A percentile compares a stretch with the other conserved stretches of the same genome.
Evolutionary conservation across 2,329 filamentous ascomycete species (phyloP).

Genomic region (Fusarium lateritium): DNA sequence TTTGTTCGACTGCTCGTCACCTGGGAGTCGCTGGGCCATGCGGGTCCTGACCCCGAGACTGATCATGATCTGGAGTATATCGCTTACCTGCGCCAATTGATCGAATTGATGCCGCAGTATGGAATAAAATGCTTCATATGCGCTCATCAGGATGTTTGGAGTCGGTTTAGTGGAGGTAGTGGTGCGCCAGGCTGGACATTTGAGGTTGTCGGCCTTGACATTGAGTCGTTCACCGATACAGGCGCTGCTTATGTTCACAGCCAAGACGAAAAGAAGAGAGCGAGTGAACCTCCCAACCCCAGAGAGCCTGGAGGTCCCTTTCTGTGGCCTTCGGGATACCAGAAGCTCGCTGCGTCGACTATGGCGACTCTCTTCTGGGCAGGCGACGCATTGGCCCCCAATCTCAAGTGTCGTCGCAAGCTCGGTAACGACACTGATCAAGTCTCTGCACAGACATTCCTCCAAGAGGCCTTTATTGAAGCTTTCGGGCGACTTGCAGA

Average conservation of each 20-base stretch:
- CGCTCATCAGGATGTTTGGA: conserved; percentile 61
- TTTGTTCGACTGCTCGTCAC: conserved; percentile 59
- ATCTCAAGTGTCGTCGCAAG: conserved; percentile 44
- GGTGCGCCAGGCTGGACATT: conserved; percentile 61
- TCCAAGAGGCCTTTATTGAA: conserved; percentile 54
- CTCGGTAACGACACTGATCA: conserved; percentile 32
- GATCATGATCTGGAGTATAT: conserved; percentile 59
- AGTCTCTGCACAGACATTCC: conserved; percentile 50
- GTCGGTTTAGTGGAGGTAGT: conserved; percentile 59
- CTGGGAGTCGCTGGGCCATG: conserved; percentile 58
- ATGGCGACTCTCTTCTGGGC: conserved; percentile 52
- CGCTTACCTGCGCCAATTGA: conserved; percentile 54
- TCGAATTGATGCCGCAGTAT: conserved; percentile 56
- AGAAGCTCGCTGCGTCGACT: conserved; percentile 56
- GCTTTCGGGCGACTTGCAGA: conserved; percentile 56
- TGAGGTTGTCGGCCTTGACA: conserved; percentile 57
- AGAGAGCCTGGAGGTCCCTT: conserved; percentile 56
- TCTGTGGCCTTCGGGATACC: conserved; percentile 57
- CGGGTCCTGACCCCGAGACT: conserved; percentile 51
- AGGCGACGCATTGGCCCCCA: conserved; percentile 50
- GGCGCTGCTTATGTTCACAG: conserved; percentile 56
- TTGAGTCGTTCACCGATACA: conserved; percentile 54
- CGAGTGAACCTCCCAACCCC: conserved; percentile 45
- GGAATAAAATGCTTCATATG: conserved; percentile 61
- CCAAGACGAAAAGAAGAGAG: conserved; percentile 52